Conservation (phyloP, 352 stramenopile species). For the Pythium oligandrum region DNA sequence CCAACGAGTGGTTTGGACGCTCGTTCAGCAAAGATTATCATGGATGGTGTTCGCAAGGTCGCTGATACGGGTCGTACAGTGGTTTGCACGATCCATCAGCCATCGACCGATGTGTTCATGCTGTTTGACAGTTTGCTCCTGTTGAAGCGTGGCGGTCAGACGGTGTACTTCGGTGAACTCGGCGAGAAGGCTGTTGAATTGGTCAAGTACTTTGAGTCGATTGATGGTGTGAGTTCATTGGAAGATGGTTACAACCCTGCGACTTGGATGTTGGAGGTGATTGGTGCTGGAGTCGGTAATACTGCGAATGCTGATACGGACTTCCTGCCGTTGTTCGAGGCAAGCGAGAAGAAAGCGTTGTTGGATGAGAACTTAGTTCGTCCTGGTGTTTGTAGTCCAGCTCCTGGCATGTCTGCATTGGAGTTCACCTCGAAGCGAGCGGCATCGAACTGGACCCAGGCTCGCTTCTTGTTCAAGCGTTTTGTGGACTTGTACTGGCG, state of each 20-base stretch:
- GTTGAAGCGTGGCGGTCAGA: conserved; percentile 20
- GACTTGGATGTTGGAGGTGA: conserved; percentile 30
- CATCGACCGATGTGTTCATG: conserved; percentile 21
- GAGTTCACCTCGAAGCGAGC: conserved; percentile 6
- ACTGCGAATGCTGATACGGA: background rate
- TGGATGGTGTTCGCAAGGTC: conserved; percentile 80
- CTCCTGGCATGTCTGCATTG: background rate
- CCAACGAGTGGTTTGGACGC: conserved; percentile 83
- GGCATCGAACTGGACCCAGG: conserved; percentile 4
- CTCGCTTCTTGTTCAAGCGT: conserved; percentile 3
- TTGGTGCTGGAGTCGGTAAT: conserved; percentile 35
- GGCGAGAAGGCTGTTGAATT: conserved; percentile 18
- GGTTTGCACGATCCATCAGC: conserved; percentile 26
- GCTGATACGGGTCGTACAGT: conserved; percentile 31
- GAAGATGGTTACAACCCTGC: conserved; percentile 33
- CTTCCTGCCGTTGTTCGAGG: conserved; percentile 10
- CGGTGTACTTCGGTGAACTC: conserved; percentile 21
- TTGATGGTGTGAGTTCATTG: conserved; percentile 35
- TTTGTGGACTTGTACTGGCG: conserved; percentile 14
- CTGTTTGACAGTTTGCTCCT: conserved; percentile 25
- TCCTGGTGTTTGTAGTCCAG: conserved; percentile 3
- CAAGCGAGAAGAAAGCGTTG: conserved; percentile 3
- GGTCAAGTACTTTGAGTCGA: conserved; percentile 47
- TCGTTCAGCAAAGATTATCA: conserved; percentile 67
- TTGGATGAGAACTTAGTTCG: conserved; percentile 2